These are phyloP conservation scores for Sarocladiaceae sp. DNA, from an alignment of 2,329 filamentous ascomycete genomes.

Conservation along the genomic window DNA sequence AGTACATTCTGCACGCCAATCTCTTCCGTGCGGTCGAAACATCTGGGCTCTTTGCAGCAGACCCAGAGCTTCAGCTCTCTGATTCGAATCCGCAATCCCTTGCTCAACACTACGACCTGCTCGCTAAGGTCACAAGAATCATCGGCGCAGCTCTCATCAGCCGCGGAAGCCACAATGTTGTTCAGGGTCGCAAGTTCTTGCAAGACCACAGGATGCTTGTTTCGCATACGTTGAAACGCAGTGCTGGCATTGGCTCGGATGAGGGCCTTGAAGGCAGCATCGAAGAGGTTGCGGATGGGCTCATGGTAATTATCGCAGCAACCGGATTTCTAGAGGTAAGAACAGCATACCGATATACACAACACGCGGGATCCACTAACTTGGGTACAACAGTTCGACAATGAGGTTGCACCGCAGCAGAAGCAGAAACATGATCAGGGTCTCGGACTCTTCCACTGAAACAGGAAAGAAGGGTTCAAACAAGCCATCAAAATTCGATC, in stretches of 20 bases:
- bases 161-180: constrained; percentile 76
- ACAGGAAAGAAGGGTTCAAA: neutral
- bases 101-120: constrained; percentile 76
- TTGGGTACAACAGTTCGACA: constrained; percentile 40
- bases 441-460: constrained; percentile 38
- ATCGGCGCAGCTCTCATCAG: constrained; percentile 78
- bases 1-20: constrained; percentile 82
- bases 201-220: constrained; percentile 79
- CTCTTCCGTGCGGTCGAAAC: constrained; percentile 77
- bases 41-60: constrained; percentile 81
- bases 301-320: constrained; percentile 76
- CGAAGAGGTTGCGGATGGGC: constrained; percentile 76
- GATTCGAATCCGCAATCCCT: constrained; percentile 66
- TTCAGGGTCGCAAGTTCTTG: constrained; percentile 76
- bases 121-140: constrained; percentile 76
- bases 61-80: constrained; percentile 87
- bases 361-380: no score
- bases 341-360: no score
- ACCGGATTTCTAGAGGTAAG: constrained; percentile 82
- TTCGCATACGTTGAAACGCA: constrained; percentile 84
- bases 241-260: constrained; percentile 66
- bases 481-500: neutral
- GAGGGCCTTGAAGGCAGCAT: constrained; percentile 29
- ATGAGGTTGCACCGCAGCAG: constrained; percentile 28
- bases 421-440: constrained; percentile 25